Percentiles rank a stretch among this genome's conserved stretches.
Evolutionary conservation across 169 alveolate species (phyloP).

Genomic region (Cyclospora cayetanensis): DNA sequence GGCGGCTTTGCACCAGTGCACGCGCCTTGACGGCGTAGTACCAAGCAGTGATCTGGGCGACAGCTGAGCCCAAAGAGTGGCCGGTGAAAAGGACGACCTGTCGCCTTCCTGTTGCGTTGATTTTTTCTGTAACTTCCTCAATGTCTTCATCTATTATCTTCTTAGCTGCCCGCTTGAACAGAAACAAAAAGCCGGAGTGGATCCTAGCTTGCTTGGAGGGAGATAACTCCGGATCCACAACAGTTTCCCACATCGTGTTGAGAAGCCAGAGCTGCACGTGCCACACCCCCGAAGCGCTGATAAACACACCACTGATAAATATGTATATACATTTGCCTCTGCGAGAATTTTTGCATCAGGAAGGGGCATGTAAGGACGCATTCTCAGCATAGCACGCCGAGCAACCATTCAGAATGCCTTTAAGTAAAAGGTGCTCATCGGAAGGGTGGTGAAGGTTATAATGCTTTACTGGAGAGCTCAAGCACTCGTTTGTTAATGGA

Average conservation of each 20-base stretch:
- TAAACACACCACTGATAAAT: too few relatives aligned
- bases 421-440: too few relatives aligned
- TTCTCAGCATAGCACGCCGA: too few relatives aligned
- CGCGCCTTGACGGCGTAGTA: slow-evolving; percentile 35
- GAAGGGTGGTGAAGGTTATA: too few relatives aligned
- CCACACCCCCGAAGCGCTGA: too few relatives aligned
- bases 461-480: too few relatives aligned
- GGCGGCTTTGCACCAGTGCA: background rate
- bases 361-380: too few relatives aligned
- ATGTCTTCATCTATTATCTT: slow-evolving; percentile 4
- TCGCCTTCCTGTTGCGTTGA: slow-evolving; percentile 5
- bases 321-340: too few relatives aligned
- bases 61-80: slow-evolving; percentile 55
- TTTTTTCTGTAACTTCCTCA: background rate
- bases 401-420: too few relatives aligned
- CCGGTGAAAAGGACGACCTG: slow-evolving; percentile 61
- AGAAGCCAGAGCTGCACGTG: slow-evolving; percentile 59
- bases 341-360: too few relatives aligned
- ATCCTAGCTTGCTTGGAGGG: slow-evolving; percentile 21
- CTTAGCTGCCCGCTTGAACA: background rate
- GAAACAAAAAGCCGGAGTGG: slow-evolving; percentile 48
- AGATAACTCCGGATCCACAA: slow-evolving; percentile 18
- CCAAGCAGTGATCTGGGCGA: slow-evolving; percentile 56
- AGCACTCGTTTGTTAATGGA: too few relatives aligned
- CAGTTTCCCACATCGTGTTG: slow-evolving; percentile 34